Evolutionary conservation across 192 early-diverging fungal genomes (phyloP), one percentile per base, ranked within the genome.

Genomic region (Coemansia javaensis): DNA sequence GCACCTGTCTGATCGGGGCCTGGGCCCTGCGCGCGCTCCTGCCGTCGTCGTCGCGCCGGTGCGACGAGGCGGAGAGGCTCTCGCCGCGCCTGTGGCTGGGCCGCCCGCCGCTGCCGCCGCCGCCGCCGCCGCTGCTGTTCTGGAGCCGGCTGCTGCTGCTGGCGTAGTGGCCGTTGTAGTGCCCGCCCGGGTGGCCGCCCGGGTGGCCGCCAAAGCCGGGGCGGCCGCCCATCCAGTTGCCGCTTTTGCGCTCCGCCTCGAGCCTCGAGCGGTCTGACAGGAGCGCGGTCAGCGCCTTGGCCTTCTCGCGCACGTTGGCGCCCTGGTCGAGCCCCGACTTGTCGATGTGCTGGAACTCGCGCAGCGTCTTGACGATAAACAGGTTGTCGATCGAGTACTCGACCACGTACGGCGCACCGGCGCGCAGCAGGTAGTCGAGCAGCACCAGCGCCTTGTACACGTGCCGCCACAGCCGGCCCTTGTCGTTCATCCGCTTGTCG

Each of bases 381-480:
- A 93, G 38, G 66, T 99, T 97, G 50, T 93, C 84, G 30, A 87
- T 79, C 5, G 89, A 81, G 56, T 99, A 96, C 34, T 81, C 47
- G 35, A 94, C 86, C 22, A 97, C 88, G 40, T 79, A 78, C 33
- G 93, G 89, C 17, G 91, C 89, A 20, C 96, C 96, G 40, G 77
- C 61, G 43, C 88, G 80, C 18, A 99, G 66, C 31, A 93, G 79
- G 57, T 88, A 94, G 56, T 94, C 87, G 17, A 96, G 76, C 32
- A 99, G 56, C 5, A 79, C 85, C 25, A 99, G 75, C 2, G 90
- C 84, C 78, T 98, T 98, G 66, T 90, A 97, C 23, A 99, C 94
- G 69, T 99, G 96, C 46, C 94, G 78, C 96, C 96, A 99, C 76
- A 94, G 86, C 74, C 93, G 94, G 30, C 96, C 96, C 56, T 85